Conservation (phyloP, 2,329 filamentous ascomycete species). For the Knoxdaviesia capensis region DNA sequence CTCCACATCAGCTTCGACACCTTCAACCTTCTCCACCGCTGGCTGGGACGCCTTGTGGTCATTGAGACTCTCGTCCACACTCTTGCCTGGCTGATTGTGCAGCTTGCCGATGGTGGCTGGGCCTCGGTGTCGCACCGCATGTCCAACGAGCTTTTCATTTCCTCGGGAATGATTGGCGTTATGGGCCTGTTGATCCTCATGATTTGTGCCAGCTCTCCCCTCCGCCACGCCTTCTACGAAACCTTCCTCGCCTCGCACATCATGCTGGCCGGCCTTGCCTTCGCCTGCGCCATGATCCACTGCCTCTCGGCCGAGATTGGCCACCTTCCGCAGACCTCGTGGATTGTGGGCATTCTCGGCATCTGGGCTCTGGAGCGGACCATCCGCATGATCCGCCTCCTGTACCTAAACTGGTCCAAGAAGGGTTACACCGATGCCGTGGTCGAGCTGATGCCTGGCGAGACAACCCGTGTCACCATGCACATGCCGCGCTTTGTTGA, state of each 20-base stretch:
- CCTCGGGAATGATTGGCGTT: constrained; percentile 40
- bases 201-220: constrained; percentile 51
- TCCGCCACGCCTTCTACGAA: constrained; percentile 93
- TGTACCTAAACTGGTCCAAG: constrained; percentile 45
- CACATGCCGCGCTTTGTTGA: constrained; percentile 45
- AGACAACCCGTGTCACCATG: constrained; percentile 50
- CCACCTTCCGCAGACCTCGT: constrained; percentile 49
- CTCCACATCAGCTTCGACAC: constrained; percentile 63
- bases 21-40: constrained; percentile 64
- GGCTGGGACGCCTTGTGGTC: constrained; percentile 59
- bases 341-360: constrained; percentile 52
- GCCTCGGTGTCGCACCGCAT: constrained; percentile 33
- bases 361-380: constrained; percentile 59
- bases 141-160: constrained; percentile 39
- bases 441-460: constrained; percentile 48
- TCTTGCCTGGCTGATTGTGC: constrained; percentile 53
- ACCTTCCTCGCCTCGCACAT: constrained; percentile 84
- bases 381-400: constrained; percentile 39
- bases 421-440: constrained; percentile 41
- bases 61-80: constrained; percentile 49
- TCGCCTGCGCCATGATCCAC: constrained; percentile 64
- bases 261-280: constrained; percentile 43
- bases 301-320: constrained; percentile 47
- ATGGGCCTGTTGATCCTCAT: constrained; percentile 44
- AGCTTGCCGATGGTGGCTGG: constrained; percentile 44